Evolutionary conservation across 2,329 filamentous ascomycete species (phyloP).

Genomic region (Aspergillus ochraceus): DNA sequence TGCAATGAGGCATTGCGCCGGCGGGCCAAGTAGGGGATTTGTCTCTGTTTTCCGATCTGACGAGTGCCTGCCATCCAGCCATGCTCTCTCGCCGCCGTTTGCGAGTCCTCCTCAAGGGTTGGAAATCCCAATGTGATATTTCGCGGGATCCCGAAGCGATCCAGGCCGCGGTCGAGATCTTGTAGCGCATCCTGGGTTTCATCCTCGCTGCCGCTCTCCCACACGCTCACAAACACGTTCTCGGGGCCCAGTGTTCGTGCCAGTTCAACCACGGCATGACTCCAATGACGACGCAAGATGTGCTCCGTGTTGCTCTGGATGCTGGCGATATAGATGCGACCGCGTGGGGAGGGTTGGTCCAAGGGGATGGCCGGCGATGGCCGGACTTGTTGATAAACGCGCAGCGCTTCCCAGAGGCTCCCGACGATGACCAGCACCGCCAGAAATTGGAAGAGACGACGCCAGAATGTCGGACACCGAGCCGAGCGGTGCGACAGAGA

Average conservation of each 20-base stretch:
- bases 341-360: neutral
- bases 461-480: neutral
- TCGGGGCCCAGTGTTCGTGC: slow-evolving; percentile 58
- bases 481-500: neutral
- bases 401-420: neutral
- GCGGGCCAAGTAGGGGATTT: slow-evolving; percentile 68
- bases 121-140: neutral
- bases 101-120: neutral
- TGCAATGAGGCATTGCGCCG: slow-evolving; percentile 63
- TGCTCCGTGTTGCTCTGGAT: slow-evolving; percentile 60
- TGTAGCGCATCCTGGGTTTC: slow-evolving; percentile 65
- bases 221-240: slow-evolving; percentile 68
- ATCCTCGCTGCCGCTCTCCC: slow-evolving; percentile 70
- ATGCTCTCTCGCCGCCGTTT: neutral
- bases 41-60: slow-evolving; percentile 56
- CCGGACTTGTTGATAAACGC: neutral
- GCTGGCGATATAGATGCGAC: slow-evolving; percentile 64
- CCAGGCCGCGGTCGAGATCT: slow-evolving; percentile 57
- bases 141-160: neutral
- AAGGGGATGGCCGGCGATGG: neutral
- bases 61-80: slow-evolving; percentile 18
- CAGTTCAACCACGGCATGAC: slow-evolving; percentile 58
- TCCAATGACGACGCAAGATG: slow-evolving; percentile 64
- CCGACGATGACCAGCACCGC: neutral
- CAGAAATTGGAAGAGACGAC: neutral